These are phyloP conservation scores for Hirschioporus abietinus DNA, from an alignment of 768 basidiomycete genomes.

Conservation along the genomic window DNA sequence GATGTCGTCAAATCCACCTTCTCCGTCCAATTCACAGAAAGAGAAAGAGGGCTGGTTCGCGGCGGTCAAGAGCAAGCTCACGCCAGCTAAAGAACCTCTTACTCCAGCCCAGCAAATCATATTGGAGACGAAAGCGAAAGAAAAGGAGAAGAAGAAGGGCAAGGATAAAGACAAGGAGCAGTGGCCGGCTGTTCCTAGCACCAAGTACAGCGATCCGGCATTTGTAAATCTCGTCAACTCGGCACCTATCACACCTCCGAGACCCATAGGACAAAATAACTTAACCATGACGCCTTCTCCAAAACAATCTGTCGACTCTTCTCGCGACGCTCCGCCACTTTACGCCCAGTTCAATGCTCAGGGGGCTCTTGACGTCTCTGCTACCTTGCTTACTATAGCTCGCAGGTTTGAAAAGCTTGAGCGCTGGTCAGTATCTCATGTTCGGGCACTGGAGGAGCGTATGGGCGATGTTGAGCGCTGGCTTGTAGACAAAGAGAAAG, in stretches of 20 bases:
- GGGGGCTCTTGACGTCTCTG: slow-evolving; percentile 70
- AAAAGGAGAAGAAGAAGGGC: slow-evolving; percentile 48
- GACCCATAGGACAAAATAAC: slow-evolving; percentile 29
- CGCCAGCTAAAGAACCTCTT: slow-evolving; percentile 72
- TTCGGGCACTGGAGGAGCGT: slow-evolving; percentile 82
- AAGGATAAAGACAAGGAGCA: slow-evolving; percentile 40
- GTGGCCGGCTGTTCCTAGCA: slow-evolving; percentile 51
- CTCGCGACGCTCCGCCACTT: slow-evolving; percentile 57
- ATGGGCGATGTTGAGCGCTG: slow-evolving; percentile 91
- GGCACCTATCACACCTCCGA: slow-evolving; percentile 37
- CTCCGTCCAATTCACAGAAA: slow-evolving; percentile 60
- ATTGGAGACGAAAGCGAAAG: slow-evolving; percentile 62
- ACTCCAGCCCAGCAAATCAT: slow-evolving; percentile 85
- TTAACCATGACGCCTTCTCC: slow-evolving; percentile 51
- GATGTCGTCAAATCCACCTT: slow-evolving; percentile 46
- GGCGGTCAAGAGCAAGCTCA: slow-evolving; percentile 67
- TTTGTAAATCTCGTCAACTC: slow-evolving; percentile 51
- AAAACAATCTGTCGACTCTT: slow-evolving; percentile 45
- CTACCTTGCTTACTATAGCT: slow-evolving; percentile 69
- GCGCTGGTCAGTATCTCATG: slow-evolving; percentile 85
- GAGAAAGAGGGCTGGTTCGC: slow-evolving; percentile 68
- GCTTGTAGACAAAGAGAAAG: slow-evolving; percentile 80
- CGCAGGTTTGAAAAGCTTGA: slow-evolving; percentile 85
- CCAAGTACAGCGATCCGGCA: slow-evolving; percentile 54
- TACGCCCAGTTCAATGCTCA: slow-evolving; percentile 73